Conservation (phyloP, 495 filamentous ascomycete species). For the Lentithecium fluviatile region DNA sequence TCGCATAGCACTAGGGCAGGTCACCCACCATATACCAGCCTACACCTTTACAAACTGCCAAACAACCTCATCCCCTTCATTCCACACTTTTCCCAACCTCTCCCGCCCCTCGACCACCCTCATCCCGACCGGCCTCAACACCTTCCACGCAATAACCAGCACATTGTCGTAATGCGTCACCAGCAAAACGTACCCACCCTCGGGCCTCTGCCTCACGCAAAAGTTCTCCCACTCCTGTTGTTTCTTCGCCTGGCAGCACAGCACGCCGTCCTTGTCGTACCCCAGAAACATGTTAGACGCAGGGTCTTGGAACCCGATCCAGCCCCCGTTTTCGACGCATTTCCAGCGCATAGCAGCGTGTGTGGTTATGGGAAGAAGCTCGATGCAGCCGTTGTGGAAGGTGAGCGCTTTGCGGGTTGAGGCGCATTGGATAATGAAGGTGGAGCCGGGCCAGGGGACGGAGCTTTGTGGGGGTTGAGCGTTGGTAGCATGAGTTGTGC, state of each 20-base stretch:
- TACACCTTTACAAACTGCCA: no score
- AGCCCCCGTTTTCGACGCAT: conserved; percentile 1
- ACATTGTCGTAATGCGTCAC: neutral
- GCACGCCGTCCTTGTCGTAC: neutral
- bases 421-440: neutral
- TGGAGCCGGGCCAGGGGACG: neutral
- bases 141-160: no score
- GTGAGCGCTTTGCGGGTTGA: neutral
- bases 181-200: neutral
- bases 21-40: no score
- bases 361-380: neutral
- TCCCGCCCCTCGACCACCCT: no score
- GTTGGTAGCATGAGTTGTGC: neutral
- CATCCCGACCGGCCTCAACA: no score
- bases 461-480: neutral
- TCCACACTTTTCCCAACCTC: no score
- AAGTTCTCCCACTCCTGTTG: neutral
- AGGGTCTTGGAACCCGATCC: conserved; percentile 4
- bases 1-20: no score
- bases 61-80: no score
- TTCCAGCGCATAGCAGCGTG: neutral
- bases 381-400: neutral
- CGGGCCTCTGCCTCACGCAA: neutral
- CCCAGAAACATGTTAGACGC: neutral
- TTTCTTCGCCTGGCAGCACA: neutral